Percentiles rank a stretch among this genome's conserved stretches.
phyloP scores from a whole-genome alignment of 2,329 filamentous ascomycete species.

The Camillea tinctor region DNA sequence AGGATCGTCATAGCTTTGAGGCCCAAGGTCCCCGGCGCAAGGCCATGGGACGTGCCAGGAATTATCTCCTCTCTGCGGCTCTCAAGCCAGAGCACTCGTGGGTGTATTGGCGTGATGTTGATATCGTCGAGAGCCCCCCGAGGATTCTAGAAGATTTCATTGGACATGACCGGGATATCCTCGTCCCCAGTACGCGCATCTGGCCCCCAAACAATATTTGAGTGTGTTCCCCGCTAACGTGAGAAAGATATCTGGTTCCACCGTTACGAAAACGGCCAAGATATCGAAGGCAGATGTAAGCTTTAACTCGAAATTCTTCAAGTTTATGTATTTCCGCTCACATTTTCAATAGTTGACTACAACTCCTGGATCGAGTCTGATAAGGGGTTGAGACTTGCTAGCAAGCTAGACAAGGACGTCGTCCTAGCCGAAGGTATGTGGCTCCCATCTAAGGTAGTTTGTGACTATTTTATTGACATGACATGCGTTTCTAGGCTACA shows the following conservation, averaged over 20 bases:
- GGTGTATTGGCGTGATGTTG: constrained; percentile 98
- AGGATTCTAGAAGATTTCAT: constrained; percentile 94
- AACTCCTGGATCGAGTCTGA: constrained; percentile 98
- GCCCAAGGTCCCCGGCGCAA: constrained; percentile 89
- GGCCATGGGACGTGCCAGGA: constrained; percentile 84
- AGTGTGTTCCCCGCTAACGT: constrained; percentile 8
- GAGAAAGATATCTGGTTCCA: constrained; percentile 91
- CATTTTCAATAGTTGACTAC: constrained; percentile 72
- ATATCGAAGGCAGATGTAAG: constrained; percentile 94
- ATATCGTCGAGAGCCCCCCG: constrained; percentile 86
- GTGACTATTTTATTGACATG: constrained; percentile 13
- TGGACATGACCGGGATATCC: constrained; percentile 85
- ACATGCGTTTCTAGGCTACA: constrained; percentile 64
- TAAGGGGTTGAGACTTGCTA: constrained; percentile 73
- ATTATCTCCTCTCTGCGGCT: constrained; percentile 82
- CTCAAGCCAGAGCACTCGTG: constrained; percentile 93
- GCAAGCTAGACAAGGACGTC: constrained; percentile 72
- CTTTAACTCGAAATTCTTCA: constrained; percentile 18
- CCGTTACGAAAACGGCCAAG: constrained; percentile 72
- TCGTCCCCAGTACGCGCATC: constrained; percentile 80
- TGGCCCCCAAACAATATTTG: not conserved
- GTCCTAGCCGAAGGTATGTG: constrained; percentile 82
- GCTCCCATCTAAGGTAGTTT: not conserved
- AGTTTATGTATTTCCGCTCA: constrained; percentile 9
- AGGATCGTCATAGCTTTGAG: constrained; percentile 80